Conservation (phyloP, 2,329 filamentous ascomycete species). For the Ascochyta koolunga region DNA sequence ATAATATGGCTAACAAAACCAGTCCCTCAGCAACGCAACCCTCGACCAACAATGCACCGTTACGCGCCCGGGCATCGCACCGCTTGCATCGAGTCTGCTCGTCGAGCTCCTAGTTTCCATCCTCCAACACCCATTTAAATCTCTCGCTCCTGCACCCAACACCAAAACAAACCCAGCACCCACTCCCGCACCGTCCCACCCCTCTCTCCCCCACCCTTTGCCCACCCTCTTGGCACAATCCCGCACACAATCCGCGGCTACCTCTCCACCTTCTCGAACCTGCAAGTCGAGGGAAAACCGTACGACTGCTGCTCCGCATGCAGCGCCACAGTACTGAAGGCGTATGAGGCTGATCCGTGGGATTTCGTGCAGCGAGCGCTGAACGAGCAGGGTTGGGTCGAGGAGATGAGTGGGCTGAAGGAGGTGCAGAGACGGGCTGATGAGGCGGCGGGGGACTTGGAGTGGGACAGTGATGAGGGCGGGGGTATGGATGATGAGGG, state of each 20-base stretch:
- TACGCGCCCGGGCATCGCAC: slow-evolving; percentile 88
- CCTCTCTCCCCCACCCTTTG: slow-evolving; percentile 43
- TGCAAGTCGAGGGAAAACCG: slow-evolving; percentile 73
- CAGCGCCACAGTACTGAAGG: slow-evolving; percentile 70
- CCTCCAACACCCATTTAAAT: slow-evolving; percentile 68
- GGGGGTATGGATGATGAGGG: slow-evolving; percentile 63
- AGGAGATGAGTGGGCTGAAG: slow-evolving; percentile 74
- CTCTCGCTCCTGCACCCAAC: slow-evolving; percentile 42
- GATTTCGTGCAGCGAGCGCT: slow-evolving; percentile 76
- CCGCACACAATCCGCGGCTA: slow-evolving; percentile 84
- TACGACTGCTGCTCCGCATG: slow-evolving; percentile 86
- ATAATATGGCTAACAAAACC: background rate
- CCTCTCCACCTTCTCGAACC: slow-evolving; percentile 73
- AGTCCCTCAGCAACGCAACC: slow-evolving; percentile 94
- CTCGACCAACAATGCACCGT: slow-evolving; percentile 98
- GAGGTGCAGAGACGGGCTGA: slow-evolving; percentile 65
- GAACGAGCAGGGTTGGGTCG: slow-evolving; percentile 77
- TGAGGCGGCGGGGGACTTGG: slow-evolving; percentile 58
- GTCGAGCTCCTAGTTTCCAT: slow-evolving; percentile 89
- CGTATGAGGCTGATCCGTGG: slow-evolving; percentile 74
- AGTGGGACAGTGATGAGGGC: slow-evolving; percentile 59
- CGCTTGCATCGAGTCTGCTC: slow-evolving; percentile 87
- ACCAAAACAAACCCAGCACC: slow-evolving; percentile 15
- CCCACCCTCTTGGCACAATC: slow-evolving; percentile 72
- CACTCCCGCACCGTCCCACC: slow-evolving; percentile 27